Evolutionary conservation across 768 basidiomycete genomes (phyloP).

Genomic region (Serendipita vermifera): DNA sequence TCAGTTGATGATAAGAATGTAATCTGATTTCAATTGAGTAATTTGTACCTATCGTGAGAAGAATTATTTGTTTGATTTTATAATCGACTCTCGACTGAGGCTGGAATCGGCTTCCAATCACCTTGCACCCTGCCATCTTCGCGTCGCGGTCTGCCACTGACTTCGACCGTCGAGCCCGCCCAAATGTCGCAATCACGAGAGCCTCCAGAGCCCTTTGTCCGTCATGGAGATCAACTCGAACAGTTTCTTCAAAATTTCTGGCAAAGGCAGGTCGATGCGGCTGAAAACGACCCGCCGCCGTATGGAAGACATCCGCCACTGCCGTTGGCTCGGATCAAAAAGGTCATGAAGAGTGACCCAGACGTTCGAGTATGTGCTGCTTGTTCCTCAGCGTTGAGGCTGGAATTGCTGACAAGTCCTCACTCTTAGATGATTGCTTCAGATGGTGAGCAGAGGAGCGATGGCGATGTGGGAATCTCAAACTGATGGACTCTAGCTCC

Average conservation of each 20-base stretch:
- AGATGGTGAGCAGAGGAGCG: conserved; percentile 46
- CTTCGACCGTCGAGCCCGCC: background rate
- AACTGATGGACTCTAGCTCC: conserved; percentile 42
- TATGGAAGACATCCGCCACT: conserved; percentile 69
- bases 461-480: background rate
- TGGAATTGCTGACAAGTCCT: conserved; percentile 7
- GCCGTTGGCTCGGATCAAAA: conserved; percentile 92
- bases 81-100: no score
- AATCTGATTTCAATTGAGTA: no score
- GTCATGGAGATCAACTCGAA: conserved; percentile 74
- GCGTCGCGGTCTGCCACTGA: no score
- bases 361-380: conserved; percentile 76
- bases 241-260: conserved; percentile 80
- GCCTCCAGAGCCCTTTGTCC: conserved; percentile 45
- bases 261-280: conserved; percentile 75
- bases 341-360: conserved; percentile 97
- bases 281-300: conserved; percentile 80
- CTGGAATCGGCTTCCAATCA: conserved; percentile 8
- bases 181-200: background rate
- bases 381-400: no score
- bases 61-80: no score
- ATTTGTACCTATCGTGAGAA: no score
- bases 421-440: conserved; percentile 84
- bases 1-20: no score
- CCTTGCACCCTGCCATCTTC: background rate